Evolutionary conservation across 116 monocot genomes (phyloP), one percentile per base, ranked within the genome.

Genomic region (Dioscorea cayenensis): DNA sequence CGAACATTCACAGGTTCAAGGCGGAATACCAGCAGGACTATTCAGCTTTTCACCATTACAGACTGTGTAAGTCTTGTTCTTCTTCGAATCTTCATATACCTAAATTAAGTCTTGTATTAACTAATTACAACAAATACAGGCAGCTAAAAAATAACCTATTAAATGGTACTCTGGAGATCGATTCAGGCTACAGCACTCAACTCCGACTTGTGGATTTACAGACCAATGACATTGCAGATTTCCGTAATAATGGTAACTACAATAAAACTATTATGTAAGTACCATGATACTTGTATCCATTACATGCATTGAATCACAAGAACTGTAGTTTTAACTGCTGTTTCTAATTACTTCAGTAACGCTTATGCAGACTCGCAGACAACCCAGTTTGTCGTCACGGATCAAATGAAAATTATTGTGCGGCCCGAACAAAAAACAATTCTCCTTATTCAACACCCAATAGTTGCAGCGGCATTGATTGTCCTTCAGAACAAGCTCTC

Each of bases 161-260:
- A 22, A 92, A 86, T 76, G 92, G 88, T 28, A 88, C 81, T 5
- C 66, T 86, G 49, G 52, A 79, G 64, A 65, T 88, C 27, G 75
- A 79, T 13, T 51, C 60, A 52, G 68, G 35, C 52, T 75, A 72
- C 65, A 84, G 86, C 60, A 75, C 28, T 67, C 73, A 76, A 28
- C 84, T 92, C 25, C 50, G 66, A 25, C 74, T 87, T 51, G 81
- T 91, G 71, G 88, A 92, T 77, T 27, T 92, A 67, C 81, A 67
- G 65, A 67, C 86, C 71, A 92, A 92, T 74, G 11, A 67, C 0
- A 88, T 92, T 60, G 66, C 22, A 22, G 6, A 23, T 49, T 9
- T 79, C 6, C 68, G 63, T 12, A 10, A 75, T 35, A 77, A 76
- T 67, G 78, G 64, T 69, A 73, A 67, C 65, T 91, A 79, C 70